phyloP scores from a whole-genome alignment of 2,329 filamentous ascomycete genomes.

The Sarocladium kiliense region DNA sequence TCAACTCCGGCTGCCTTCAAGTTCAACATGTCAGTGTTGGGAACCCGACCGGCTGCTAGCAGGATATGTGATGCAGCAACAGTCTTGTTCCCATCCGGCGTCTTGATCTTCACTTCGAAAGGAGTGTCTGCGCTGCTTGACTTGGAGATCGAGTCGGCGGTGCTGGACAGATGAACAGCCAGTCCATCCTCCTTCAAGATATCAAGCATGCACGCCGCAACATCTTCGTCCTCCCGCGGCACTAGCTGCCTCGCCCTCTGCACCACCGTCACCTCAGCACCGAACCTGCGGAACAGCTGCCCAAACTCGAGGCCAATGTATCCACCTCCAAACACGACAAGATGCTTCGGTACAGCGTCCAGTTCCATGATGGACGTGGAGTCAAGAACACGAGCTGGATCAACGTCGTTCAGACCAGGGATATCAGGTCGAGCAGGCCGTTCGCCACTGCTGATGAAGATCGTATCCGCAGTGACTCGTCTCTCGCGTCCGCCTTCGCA shows the following conservation, averaged over 20 bases:
- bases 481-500: constrained; percentile 12
- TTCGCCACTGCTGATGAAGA: constrained; percentile 45
- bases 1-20: constrained; percentile 35
- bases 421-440: constrained; percentile 32
- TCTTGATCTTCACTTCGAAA: constrained; percentile 16
- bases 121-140: constrained; percentile 11
- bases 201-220: constrained; percentile 34
- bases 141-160: constrained; percentile 21
- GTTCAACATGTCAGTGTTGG: constrained; percentile 42
- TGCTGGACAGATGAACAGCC: constrained; percentile 31
- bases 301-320: constrained; percentile 50
- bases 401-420: constrained; percentile 29
- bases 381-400: constrained; percentile 32
- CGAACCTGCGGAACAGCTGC: constrained; percentile 45
- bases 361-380: constrained; percentile 45
- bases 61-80: constrained; percentile 41
- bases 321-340: constrained; percentile 48
- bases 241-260: constrained; percentile 38
- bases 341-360: constrained; percentile 37
- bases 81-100: constrained; percentile 16
- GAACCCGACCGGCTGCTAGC: constrained; percentile 41
- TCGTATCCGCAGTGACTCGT: constrained; percentile 28
- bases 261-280: constrained; percentile 42
- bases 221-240: constrained; percentile 41
- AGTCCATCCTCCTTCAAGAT: constrained; percentile 43